phyloP scores from a whole-genome alignment of 495 filamentous ascomycete species.

The Penicillium ucsense region DNA sequence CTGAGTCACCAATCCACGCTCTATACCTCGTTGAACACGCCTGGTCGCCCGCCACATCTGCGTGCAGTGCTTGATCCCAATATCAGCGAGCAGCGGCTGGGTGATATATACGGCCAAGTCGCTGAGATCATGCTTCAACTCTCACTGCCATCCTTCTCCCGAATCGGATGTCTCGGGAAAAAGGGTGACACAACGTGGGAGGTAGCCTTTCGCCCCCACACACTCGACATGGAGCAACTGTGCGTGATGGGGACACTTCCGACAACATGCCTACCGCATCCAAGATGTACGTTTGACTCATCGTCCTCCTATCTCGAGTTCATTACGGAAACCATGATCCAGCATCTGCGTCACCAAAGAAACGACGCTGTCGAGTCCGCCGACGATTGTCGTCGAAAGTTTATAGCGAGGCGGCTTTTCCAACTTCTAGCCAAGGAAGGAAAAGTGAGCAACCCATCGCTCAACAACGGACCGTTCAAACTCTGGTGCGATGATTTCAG shows the following conservation, averaged over 20 bases:
- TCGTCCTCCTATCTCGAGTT: constrained; percentile 2
- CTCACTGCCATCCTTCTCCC: neutral
- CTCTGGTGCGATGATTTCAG: neutral
- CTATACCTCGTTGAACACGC: constrained; percentile 2
- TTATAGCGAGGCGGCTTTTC: neutral
- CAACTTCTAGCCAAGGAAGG: neutral
- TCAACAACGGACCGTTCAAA: neutral
- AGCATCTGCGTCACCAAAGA: constrained; percentile 2
- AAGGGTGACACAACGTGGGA: constrained; percentile 1
- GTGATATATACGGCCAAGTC: constrained; percentile 1
- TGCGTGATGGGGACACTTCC: constrained; percentile 2
- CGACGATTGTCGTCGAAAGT: constrained; percentile 2
- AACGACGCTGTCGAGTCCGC: constrained; percentile 5
- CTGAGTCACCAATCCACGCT: constrained; percentile 20
- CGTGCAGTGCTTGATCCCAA: neutral
- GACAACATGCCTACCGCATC: neutral
- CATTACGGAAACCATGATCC: neutral
- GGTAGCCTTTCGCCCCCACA: constrained; percentile 2
- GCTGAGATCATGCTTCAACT: constrained; percentile 1
- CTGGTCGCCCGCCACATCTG: neutral
- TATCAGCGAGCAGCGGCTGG: neutral
- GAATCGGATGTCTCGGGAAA: constrained; percentile 3
- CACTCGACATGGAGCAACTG: constrained; percentile 6
- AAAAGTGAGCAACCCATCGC: neutral
- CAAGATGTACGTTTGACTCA: neutral